Base-by-base conservation (phyloP, 2,329 filamentous ascomycete genomes). In the Neonectria punicea region DNA sequence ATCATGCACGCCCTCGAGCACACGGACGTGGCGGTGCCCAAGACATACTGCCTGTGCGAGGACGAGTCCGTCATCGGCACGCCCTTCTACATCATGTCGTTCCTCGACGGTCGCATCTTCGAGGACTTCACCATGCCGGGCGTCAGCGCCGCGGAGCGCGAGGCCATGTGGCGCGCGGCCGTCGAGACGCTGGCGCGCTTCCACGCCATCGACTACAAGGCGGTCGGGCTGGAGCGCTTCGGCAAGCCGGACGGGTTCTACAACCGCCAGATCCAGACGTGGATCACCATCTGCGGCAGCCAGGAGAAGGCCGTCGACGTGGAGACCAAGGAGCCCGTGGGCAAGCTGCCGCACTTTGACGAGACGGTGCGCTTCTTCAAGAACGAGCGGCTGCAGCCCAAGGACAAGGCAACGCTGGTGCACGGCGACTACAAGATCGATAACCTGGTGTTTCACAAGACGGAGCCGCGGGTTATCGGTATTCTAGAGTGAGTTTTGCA, bases 341-440 rank as follows among this genome's bases (percentile, higher is more conserved):
- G 95, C 8, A 87, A 89, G 72, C 90, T 98, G 72, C 94, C 94
- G 30, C 89, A 95, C 77, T 94, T 97, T 75, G 86, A 91, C 61
- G 92, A 93, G 46, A 91, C 95, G 83, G 86, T 96, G 47, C 79
- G 78, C 2, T 97, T 96, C 81, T 97, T 98, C 79, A 84, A 82
- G 54, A 86, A 94, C 74, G 84, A 88, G 70, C 79, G 78, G 62
- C 85, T 84, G 54, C 93, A 95, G 80, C 95, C 95, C 1, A 83
- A 85, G 66, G 95, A 98, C 77, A 85, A 92, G 67, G 89, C 87
- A 22, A 91, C 90, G 5, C 86, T 98, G 67, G 90, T 98, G 32
- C 96, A 98, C 76, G 96, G 96, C 39, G 96, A 99, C 79, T 99
- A 95, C 84, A 99, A 98, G 84, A 97, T 95, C 75, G 92, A 96